These are phyloP conservation scores for Cryptosporidium ryanae DNA, from an alignment of 169 alveolate species.

Conservation along the genomic window DNA sequence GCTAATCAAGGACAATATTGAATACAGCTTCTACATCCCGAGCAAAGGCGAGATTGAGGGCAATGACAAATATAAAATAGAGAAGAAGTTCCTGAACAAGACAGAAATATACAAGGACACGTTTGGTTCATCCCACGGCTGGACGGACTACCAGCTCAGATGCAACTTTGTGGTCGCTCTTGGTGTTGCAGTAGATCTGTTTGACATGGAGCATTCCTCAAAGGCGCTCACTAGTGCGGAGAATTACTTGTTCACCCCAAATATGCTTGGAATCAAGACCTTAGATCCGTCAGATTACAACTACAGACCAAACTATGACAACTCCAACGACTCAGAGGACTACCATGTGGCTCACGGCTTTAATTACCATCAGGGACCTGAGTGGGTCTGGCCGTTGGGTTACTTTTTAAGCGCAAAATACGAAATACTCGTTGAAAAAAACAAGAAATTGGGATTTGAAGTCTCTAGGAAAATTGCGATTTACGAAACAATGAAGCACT, in stretches of 20 bases:
- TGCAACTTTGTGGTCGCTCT: constrained; percentile 90
- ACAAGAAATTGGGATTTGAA: constrained; percentile 21
- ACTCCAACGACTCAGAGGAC: constrained; percentile 84
- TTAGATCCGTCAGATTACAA: constrained; percentile 85
- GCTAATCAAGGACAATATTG: constrained; percentile 84
- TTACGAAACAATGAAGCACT: constrained; percentile 78
- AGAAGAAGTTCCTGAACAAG: constrained; percentile 77
- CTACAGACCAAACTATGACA: constrained; percentile 88
- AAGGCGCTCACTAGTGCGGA: constrained; percentile 80
- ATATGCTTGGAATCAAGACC: constrained; percentile 90
- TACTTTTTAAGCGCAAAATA: constrained; percentile 85
- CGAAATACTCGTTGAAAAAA: constrained; percentile 73
- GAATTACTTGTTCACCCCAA: constrained; percentile 73
- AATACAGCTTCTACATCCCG: constrained; percentile 87
- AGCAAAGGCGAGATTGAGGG: constrained; percentile 74
- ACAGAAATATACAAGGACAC: constrained; percentile 87
- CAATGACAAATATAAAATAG: constrained; percentile 64
- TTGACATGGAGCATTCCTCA: constrained; percentile 83
- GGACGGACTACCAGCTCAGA: constrained; percentile 89
- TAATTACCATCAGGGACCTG: constrained; percentile 95
- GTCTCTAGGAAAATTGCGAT: constrained; percentile 68
- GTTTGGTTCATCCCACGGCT: constrained; percentile 77
- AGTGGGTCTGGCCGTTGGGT: constrained; percentile 95
- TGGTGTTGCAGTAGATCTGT: constrained; percentile 92
- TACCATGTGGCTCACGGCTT: constrained; percentile 87